Evolutionary conservation across 768 basidiomycete species (phyloP), one percentile per base, ranked within the genome.

Genomic region (Psilocybe cubensis): DNA sequence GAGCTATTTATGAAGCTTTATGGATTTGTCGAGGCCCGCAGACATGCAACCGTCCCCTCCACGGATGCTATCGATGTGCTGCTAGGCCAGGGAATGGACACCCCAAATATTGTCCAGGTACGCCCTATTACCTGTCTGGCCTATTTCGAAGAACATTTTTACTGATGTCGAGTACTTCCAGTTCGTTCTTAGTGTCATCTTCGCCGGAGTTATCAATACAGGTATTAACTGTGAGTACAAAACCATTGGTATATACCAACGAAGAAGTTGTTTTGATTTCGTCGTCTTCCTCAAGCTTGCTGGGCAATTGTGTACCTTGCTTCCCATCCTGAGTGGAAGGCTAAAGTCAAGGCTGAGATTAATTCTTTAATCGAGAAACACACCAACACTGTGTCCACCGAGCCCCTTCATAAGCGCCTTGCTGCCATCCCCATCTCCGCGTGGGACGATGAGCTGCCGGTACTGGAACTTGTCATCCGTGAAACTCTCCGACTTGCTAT

Each of bases 371-470:
- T 77, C n/a, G 44, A 60, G 5, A 71, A 70, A 21, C 68, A 75
- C 54, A 66, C 70, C 35, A 60, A 64, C 57, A 52, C 63, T 2
- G 50, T 68, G 8, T 61, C 69, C 3, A 31, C 53, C 1, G 72
- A 76, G 14, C 63, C 72, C 1, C 59, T 77, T 4, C 71, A 77
- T 47, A 66, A 71, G 49, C 73, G 70, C 0, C 71, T 80, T 8
- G 56, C 75, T 0, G 38, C 66, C 1, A 64, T 80, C 42, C 74
- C 78, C 0, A 58, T 76, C 31, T 48, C 52, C 3, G 75, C 67
- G 17, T 80, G 78, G 79, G 79, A 80, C 54, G 74, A 76, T 8
- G 69, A 75, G 45, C 67, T 76, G 66, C 78, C 77, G 0, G 58
- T 64, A 3, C 29, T 78, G 53, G 77, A 79, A 3, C 53, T 69